These are phyloP conservation scores for Lathyrus oleraceus DNA, from an alignment of 306 rosid genomes.

Conservation along the genomic window DNA sequence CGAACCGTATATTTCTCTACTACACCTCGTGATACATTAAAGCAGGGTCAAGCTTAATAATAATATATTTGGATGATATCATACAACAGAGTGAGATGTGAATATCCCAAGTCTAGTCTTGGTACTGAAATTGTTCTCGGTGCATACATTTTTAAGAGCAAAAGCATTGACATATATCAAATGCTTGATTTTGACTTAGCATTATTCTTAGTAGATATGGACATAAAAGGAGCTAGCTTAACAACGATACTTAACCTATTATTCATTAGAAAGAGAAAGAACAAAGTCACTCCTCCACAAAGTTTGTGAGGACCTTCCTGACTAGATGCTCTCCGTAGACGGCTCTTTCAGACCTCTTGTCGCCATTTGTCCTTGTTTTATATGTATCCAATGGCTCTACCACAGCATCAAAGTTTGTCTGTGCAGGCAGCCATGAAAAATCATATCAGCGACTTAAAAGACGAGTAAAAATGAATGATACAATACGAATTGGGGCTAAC, in stretches of 20 bases:
- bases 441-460: not conserved
- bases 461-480: not conserved
- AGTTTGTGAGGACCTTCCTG: conserved; percentile 67
- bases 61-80: not conserved
- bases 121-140: not conserved
- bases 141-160: not conserved
- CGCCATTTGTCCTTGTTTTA: conserved; percentile 54
- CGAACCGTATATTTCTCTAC: not conserved
- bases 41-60: not conserved
- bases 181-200: not conserved
- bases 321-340: conserved; percentile 86
- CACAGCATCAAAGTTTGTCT: conserved; percentile 85
- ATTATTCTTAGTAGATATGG: not conserved
- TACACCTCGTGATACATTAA: not conserved
- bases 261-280: not conserved
- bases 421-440: conserved; percentile 35
- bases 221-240: too few species aligned
- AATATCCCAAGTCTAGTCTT: not conserved
- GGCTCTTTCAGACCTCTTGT: conserved; percentile 57
- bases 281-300: conserved; percentile 35
- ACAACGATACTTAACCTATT: not conserved
- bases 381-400: conserved; percentile 77
- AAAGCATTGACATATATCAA: not conserved
- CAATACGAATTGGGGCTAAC: conserved; percentile 36
- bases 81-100: not conserved